Percentiles rank a stretch among this genome's conserved stretches.
phyloP scores from a whole-genome alignment of 1,139 yeast genomes.

The Sugiyamaella pinicola region DNA sequence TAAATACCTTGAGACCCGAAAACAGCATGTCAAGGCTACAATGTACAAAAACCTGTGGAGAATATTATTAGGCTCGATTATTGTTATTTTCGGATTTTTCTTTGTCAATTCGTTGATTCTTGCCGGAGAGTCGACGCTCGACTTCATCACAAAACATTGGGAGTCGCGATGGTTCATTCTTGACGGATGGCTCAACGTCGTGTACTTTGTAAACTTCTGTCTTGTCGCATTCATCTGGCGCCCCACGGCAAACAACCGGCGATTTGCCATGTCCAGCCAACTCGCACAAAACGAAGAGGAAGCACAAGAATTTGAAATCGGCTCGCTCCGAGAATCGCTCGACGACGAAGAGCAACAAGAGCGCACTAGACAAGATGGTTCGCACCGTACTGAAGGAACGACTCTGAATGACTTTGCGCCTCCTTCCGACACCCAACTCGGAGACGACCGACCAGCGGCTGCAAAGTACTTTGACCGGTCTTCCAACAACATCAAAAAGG shows the following conservation, averaged over 20 bases:
- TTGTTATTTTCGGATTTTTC: slow-evolving; percentile 64
- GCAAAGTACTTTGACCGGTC: slow-evolving; percentile 18
- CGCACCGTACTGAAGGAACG: slow-evolving; percentile 6
- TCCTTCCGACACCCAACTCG: slow-evolving; percentile 17
- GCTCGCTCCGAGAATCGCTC: slow-evolving; percentile 45
- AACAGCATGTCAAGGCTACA: slow-evolving; percentile 85
- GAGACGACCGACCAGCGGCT: slow-evolving; percentile 23
- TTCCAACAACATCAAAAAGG: slow-evolving; percentile 12
- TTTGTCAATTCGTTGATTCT: slow-evolving; percentile 70
- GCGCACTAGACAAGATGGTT: neutral
- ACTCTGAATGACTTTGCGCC: slow-evolving; percentile 16
- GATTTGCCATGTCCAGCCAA: slow-evolving; percentile 94
- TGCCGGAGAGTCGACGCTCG: slow-evolving; percentile 71
- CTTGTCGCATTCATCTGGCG: slow-evolving; percentile 93
- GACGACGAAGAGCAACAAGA: slow-evolving; percentile 39
- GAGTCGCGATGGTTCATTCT: slow-evolving; percentile 83
- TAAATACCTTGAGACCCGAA: slow-evolving; percentile 71
- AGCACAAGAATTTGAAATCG: slow-evolving; percentile 56
- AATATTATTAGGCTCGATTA: slow-evolving; percentile 67
- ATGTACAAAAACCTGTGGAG: slow-evolving; percentile 82
- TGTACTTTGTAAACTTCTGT: slow-evolving; percentile 81
- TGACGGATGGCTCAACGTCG: slow-evolving; percentile 94
- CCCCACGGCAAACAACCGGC: slow-evolving; percentile 92
- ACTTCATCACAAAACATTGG: slow-evolving; percentile 88
- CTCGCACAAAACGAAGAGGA: slow-evolving; percentile 79